Evolutionary conservation across 2,329 filamentous ascomycete genomes (phyloP), one percentile per base, ranked within the genome.

Genomic region (Neocucurbitaria cava): DNA sequence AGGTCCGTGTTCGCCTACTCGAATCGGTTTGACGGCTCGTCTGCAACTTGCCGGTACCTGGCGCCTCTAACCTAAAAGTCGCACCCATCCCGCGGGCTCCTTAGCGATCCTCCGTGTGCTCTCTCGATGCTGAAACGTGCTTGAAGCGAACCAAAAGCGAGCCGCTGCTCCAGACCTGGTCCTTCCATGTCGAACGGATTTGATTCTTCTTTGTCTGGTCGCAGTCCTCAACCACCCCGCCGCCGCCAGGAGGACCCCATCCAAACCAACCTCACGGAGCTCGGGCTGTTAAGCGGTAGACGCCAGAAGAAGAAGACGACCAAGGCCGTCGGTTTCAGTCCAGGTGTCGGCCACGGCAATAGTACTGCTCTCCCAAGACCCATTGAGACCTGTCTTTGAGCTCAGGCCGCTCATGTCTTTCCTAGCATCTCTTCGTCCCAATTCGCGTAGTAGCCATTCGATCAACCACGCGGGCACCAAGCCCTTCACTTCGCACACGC

Each of bases 381-480:
- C 46, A 56, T 62, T 58, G 59, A 65, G 66, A 66, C 68, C 59
- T 69, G 67, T 72, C 64, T 72, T 53, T 59, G 69, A 68, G 71
- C 69, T 71, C 64, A 66, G 70, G 72, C 65, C 66, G 67, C 72
- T 75, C 72, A 75, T 75, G 72, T 73, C 71, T 73, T 72, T 75
- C 69, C 61, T 74, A 74, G 72, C 68, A 68, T 68, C 66, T 47
- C 63, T 74, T 50, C 73, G 73, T 58, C 73, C 73, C 52, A 66
- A 61, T 54, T 76, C 73, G 56, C 73, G 73, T 63, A 70, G 63
- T 56, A 70, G 72, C 53, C 58, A 68, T 48, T 55, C 56, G n/a
- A 49, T 54, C 33, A 49, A 30, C 48, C 60, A 59, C 38, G 49
- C 61, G 41, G 54, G 45, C 42, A 58, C 60, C 36, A 69, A 62